phyloP scores from a whole-genome alignment of 129 eudicot species.

The Daucus carota region DH1_v3.0 NC_030385.2:42667501-42668000 shows the following conservation, averaged over 20 bases:
- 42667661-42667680: neutral
- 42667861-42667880: neutral
- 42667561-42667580: neutral
- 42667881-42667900: neutral
- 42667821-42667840: too few species aligned
- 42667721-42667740: neutral
- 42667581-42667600: neutral
- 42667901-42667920: neutral
- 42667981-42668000: constrained; percentile 99
- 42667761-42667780: neutral
- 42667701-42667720: neutral
- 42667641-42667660: neutral
- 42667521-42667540: neutral
- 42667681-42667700: neutral
- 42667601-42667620: too few species aligned
- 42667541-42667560: neutral
- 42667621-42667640: neutral
- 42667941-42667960: constrained; percentile 36
- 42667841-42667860: neutral
- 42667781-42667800: neutral
- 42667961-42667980: constrained; percentile 91
- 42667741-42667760: neutral
- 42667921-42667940: neutral
- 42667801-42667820: too few species aligned
- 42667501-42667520: neutral